Evolutionary conservation across 495 filamentous ascomycete species (phyloP).

Genomic region (Sporormia fimetaria): DNA sequence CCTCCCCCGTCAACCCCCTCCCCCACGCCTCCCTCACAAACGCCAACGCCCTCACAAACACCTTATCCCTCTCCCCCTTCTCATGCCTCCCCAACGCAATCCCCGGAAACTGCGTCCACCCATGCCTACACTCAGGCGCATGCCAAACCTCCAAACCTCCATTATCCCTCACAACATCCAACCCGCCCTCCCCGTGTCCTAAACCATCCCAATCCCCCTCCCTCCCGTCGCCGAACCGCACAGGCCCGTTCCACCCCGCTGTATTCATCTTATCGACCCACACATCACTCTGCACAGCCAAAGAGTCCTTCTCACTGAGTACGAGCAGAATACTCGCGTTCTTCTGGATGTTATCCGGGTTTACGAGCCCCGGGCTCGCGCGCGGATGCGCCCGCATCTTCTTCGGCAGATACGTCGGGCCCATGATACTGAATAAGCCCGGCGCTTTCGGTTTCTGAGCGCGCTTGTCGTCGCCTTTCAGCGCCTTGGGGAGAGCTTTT

Average conservation of each 20-base stretch:
- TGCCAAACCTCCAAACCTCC: slow-evolving; percentile 27
- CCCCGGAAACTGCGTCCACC: slow-evolving; percentile 33
- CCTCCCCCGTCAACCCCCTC: slow-evolving; percentile 4
- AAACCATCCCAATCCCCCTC: slow-evolving; percentile 12
- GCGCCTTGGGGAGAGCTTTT: slow-evolving; percentile 8
- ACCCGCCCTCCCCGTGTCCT: not conserved
- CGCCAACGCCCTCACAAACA: slow-evolving; percentile 17
- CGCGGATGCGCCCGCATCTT: slow-evolving; percentile 16
- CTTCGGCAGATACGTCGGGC: slow-evolving; percentile 19
- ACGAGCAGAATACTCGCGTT: slow-evolving; percentile 30
- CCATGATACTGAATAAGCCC: slow-evolving; percentile 20
- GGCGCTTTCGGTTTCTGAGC: slow-evolving; percentile 10
- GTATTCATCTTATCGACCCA: slow-evolving; percentile 27
- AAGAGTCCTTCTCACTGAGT: slow-evolving; percentile 28
- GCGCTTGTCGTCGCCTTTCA: slow-evolving; percentile 14
- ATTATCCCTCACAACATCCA: slow-evolving; percentile 6
- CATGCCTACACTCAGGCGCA: slow-evolving; percentile 27
- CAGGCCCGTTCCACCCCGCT: slow-evolving; percentile 20
- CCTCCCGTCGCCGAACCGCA: slow-evolving; percentile 15
- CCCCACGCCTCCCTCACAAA: slow-evolving; percentile 22
- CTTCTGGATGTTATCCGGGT: slow-evolving; percentile 23
- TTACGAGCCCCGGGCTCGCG: slow-evolving; percentile 27
- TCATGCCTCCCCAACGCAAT: slow-evolving; percentile 24
- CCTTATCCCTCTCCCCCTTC: slow-evolving; percentile 25
- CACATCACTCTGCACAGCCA: slow-evolving; percentile 30